Conservation (phyloP, 768 basidiomycete species). For the Panellus pusillus region DNA sequence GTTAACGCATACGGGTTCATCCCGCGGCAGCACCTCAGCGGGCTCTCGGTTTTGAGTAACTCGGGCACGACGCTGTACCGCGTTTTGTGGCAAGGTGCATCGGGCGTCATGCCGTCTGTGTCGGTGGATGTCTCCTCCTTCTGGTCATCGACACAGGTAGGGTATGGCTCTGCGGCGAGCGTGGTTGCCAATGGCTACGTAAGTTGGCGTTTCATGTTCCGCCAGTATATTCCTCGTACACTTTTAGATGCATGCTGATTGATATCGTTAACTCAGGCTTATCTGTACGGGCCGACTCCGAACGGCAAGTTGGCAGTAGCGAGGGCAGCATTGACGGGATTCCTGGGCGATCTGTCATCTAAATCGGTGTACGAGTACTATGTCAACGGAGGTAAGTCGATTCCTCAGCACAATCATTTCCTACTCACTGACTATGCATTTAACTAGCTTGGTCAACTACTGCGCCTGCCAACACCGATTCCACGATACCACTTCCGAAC, state of each 20-base stretch:
- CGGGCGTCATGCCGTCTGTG: conserved; percentile 1
- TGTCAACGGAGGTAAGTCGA: conserved; percentile 14
- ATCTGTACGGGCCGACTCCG: conserved; percentile 11
- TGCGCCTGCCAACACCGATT: not conserved
- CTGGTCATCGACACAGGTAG: conserved; percentile 12
- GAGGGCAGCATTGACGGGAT: conserved; percentile 6
- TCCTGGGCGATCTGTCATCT: conserved; percentile 8
- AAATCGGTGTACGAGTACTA: conserved; percentile 17
- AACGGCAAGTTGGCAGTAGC: conserved; percentile 8
- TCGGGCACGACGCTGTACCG: conserved; percentile 13
- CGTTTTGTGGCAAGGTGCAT: not conserved
- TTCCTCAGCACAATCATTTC: too few species aligned
- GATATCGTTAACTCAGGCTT: conserved; percentile 1
- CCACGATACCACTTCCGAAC: conserved; percentile 8
- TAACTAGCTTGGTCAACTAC: conserved; percentile 14
- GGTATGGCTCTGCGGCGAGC: conserved; percentile 16
- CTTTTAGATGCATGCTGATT: too few species aligned
- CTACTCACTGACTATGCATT: too few species aligned
- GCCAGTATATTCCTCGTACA: too few species aligned
- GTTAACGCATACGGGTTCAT: conserved; percentile 15
- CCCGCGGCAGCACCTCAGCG: conserved; percentile 7
- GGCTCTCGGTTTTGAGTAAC: not conserved
- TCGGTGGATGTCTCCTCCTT: conserved; percentile 4
- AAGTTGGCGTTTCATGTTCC: not conserved
- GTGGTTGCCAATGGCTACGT: conserved; percentile 9